These are phyloP conservation scores for Parafenestella ontariensis DNA, from an alignment of 2,329 filamentous ascomycete species.

Conservation along the genomic window DNA sequence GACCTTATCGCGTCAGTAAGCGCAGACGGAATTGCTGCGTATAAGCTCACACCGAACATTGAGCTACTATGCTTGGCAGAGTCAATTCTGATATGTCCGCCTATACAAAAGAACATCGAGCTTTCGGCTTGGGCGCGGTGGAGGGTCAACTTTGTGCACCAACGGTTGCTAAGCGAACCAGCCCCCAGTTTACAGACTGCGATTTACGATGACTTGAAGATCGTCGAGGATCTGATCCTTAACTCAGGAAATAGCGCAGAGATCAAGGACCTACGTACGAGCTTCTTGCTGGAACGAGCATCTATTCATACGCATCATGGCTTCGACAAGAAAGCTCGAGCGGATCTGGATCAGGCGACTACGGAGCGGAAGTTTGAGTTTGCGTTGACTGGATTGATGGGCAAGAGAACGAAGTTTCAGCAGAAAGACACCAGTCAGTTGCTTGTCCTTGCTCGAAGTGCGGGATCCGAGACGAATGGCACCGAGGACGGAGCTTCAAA, in stretches of 20 bases:
- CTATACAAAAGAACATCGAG: slow-evolving; percentile 54
- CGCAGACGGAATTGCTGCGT: slow-evolving; percentile 85
- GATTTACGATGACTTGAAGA: slow-evolving; percentile 67
- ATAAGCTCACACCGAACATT: slow-evolving; percentile 81
- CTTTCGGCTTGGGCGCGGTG: slow-evolving; percentile 69
- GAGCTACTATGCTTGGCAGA: slow-evolving; percentile 84
- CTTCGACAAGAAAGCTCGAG: slow-evolving; percentile 75
- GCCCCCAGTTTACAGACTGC: slow-evolving; percentile 65
- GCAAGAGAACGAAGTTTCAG: slow-evolving; percentile 83
- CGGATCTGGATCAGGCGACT: slow-evolving; percentile 73
- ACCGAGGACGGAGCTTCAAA: slow-evolving; percentile 40
- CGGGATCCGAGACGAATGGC: slow-evolving; percentile 33
- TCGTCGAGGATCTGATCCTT: slow-evolving; percentile 57
- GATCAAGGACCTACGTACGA: slow-evolving; percentile 53
- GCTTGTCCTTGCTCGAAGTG: slow-evolving; percentile 86
- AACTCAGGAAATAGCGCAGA: slow-evolving; percentile 26
- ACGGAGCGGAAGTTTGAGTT: slow-evolving; percentile 76
- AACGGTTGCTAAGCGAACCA: slow-evolving; percentile 69
- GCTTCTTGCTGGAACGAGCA: slow-evolving; percentile 81
- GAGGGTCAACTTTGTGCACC: slow-evolving; percentile 76
- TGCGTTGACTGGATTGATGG: slow-evolving; percentile 82
- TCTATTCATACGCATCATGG: slow-evolving; percentile 86
- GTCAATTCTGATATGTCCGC: slow-evolving; percentile 60
- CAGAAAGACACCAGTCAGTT: slow-evolving; percentile 84
- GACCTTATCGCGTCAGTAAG: slow-evolving; percentile 73